These are phyloP conservation scores for Colletotrichum sp. DNA, from an alignment of 2,329 filamentous ascomycete species.

Conservation along the genomic window DNA sequence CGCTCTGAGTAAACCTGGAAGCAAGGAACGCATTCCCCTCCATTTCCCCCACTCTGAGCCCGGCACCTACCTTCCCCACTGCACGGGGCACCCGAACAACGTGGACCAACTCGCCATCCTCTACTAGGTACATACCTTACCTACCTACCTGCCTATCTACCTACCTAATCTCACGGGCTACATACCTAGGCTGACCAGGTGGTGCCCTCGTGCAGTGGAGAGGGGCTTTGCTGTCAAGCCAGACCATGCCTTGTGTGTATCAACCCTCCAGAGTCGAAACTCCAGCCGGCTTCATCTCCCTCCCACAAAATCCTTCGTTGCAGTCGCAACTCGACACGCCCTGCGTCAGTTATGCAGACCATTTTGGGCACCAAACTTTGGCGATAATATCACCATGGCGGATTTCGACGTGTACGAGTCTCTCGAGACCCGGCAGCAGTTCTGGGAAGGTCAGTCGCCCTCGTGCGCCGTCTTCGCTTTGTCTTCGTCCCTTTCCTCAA, in stretches of 20 bases:
- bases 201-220: not conserved
- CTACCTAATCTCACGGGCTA: not conserved
- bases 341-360: slow-evolving; percentile 13
- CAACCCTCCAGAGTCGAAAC: slow-evolving; percentile 13
- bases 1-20: not conserved
- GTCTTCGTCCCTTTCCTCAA: slow-evolving; percentile 11
- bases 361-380: not conserved
- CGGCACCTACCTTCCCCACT: not conserved
- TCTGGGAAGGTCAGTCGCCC: slow-evolving; percentile 77
- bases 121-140: not conserved
- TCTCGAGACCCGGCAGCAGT: slow-evolving; percentile 82
- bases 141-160: not conserved
- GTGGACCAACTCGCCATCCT: not conserved
- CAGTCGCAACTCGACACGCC: not conserved
- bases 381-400: slow-evolving; percentile 47
- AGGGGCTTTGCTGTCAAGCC: slow-evolving; percentile 9
- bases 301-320: not conserved
- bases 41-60: not conserved
- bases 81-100: not conserved
- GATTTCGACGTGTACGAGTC: slow-evolving; percentile 72
- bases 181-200: not conserved
- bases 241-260: slow-evolving; percentile 12
- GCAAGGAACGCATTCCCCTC: not conserved
- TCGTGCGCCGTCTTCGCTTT: not conserved
- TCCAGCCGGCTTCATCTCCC: slow-evolving; percentile 5